phyloP scores from a whole-genome alignment of 83 land plant genomes.

The Diphasiastrum complanatum region DNA sequence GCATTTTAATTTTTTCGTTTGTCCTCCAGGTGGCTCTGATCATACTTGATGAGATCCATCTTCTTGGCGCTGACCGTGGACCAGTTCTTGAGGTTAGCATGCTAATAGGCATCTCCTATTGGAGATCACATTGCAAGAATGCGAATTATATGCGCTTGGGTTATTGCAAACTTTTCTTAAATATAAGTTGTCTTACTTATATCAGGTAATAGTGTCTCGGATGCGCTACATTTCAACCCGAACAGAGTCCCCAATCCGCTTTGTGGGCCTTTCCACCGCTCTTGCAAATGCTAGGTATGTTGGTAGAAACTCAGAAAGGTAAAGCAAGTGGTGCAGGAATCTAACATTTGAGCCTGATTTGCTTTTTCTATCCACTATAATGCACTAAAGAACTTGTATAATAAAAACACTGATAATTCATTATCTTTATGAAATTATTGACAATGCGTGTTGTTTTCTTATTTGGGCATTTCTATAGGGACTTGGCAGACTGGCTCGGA shows the following conservation, averaged over 20 bases:
- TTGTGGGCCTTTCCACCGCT: slow-evolving; percentile 95
- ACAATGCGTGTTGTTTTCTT: not conserved
- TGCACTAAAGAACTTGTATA: too few relatives aligned
- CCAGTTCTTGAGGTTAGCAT: slow-evolving; percentile 91
- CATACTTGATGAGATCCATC: slow-evolving; percentile 96
- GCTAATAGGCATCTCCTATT: not conserved
- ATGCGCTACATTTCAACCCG: slow-evolving; percentile 99
- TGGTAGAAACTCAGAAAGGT: not conserved
- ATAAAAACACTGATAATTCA: too few relatives aligned
- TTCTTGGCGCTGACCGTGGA: slow-evolving; percentile 98
- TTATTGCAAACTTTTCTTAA: not conserved
- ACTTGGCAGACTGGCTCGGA: slow-evolving; percentile 94
- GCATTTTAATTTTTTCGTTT: too few relatives aligned
- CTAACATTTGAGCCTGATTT: too few relatives aligned
- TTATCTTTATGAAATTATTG: too few relatives aligned
- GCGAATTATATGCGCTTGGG: not conserved
- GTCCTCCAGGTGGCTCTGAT: slow-evolving; percentile 73
- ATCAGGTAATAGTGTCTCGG: slow-evolving; percentile 93
- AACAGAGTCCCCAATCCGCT: slow-evolving; percentile 73
- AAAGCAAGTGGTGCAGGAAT: too few relatives aligned
- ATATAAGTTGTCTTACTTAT: slow-evolving; percentile 9
- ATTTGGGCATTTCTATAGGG: slow-evolving; percentile 34
- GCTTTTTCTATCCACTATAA: too few relatives aligned
- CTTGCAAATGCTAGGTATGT: slow-evolving; percentile 95
- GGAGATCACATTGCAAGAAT: not conserved